phyloP scores from a whole-genome alignment of 2,329 filamentous ascomycete species.

The Cercospora sesami region DNA sequence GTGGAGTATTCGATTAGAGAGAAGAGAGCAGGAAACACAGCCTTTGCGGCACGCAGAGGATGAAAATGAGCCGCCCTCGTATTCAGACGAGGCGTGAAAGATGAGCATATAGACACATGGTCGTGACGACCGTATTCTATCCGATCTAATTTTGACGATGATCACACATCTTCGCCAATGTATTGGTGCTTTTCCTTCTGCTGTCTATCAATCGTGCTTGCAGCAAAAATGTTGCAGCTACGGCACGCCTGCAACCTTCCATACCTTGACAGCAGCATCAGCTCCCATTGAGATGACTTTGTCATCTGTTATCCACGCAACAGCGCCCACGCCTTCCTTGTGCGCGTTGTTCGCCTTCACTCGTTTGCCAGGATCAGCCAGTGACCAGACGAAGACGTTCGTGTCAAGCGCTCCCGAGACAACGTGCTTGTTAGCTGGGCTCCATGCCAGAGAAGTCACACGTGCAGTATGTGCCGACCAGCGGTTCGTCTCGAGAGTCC shows the following conservation, averaged over 20 bases:
- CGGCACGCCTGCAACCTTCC: conserved; percentile 61
- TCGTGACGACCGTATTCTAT: neutral
- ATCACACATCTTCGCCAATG: neutral
- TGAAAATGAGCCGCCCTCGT: conserved; percentile 32
- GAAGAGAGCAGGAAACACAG: conserved; percentile 41
- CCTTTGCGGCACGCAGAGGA: conserved; percentile 19
- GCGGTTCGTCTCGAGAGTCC: conserved; percentile 74
- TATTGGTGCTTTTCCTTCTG: neutral
- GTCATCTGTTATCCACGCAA: conserved; percentile 69
- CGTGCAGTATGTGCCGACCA: conserved; percentile 72
- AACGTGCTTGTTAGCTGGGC: conserved; percentile 71
- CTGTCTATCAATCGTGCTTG: neutral
- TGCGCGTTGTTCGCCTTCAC: conserved; percentile 85
- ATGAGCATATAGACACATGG: neutral
- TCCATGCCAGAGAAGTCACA: conserved; percentile 73
- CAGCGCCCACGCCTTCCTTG: conserved; percentile 90
- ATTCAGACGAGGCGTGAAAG: conserved; percentile 36
- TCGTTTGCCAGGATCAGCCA: conserved; percentile 77
- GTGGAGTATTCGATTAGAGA: conserved; percentile 80
- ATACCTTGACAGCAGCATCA: conserved; percentile 89
- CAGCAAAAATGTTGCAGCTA: neutral
- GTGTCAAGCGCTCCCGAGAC: conserved; percentile 87
- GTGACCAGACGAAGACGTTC: conserved; percentile 88
- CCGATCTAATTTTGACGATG: neutral
- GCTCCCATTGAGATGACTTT: conserved; percentile 78